Base-by-base conservation (phyloP, 106 monocot genomes). In the Allium sativum region DNA sequence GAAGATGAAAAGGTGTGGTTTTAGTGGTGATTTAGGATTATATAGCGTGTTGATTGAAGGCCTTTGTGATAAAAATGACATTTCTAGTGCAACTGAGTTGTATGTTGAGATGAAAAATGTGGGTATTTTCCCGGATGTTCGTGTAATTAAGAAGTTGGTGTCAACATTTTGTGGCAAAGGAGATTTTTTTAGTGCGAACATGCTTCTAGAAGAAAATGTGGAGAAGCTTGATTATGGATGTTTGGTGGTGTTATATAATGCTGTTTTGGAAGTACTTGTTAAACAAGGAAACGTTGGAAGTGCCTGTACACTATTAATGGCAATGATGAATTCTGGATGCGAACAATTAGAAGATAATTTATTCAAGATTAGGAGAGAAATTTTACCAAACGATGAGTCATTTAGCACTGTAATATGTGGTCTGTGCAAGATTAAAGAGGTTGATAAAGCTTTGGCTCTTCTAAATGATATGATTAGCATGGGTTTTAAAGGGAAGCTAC, bases 71-170 rank as follows among this genome's bases (percentile, higher is more conserved):
- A 64, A 22, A 42, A 77, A 78, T 7, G 75, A 86, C 19, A 13
- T 83, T 21, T n/a, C 21, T 9, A 77, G 45, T 62, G 91, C 78
- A 41, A 61, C 76, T 21, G 55, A 62, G 40, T 65, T 83, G 58
- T 92, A 82, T 42, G 22, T 48, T 58, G 86, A 81, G 53, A 92
- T 92, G 91, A 92, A 83, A 58, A 41, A 22, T 17, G 64, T n/a
- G 48, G 66, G 66, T n/a, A 63, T 83, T 9, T 51, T 18, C 40
- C 83, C 81, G 3, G 78, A 86, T 72, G 63, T 64, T 46, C 74
- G 46, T 21, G 71, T 86, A 20, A 42, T 86, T 45, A 77, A 59
- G 60, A 86, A 66, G 57, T 72, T 92, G 70, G 65, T 92, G 42
- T 66, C 61, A 6, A 45, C 67, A 31, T 68, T 81, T 18, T 92